Base-by-base conservation (phyloP, 2,329 filamentous ascomycete species). In the Drechslerella dactyloides region DNA sequence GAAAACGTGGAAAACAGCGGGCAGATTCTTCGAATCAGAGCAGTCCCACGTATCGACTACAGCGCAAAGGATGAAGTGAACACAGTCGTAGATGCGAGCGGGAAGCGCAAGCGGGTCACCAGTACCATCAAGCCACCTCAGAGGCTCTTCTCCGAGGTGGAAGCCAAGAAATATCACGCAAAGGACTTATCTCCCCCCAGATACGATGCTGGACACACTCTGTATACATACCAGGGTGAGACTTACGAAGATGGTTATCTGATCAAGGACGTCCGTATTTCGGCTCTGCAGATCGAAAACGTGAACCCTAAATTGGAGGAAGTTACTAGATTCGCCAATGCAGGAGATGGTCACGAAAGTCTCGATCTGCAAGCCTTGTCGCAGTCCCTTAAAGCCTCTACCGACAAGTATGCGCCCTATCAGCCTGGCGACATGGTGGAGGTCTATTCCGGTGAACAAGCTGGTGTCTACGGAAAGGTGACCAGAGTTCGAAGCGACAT, bases 341-440 rank as follows among this genome's bases (percentile, higher is more conserved):
- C 68, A 17, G 93, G 96, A 74, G 94, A 97, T 78, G 94, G 94
- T 17, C 93, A 91, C 0, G 92, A 96, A 76, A 96, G 96, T 74
- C 85, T 99, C 37, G 94, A 99, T 81, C 85, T 99, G 48, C 90
- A 93, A 77, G 92, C 93, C 0, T 84, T 99, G 59, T 92, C 93
- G 7, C 90, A 92, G 54, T 96, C 91, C 75, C 83, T 97, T 60
- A 96, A 96, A 78, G 90, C 87, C 75, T 90, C 90, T 69, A 87
- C 88, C 7, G 89, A 90, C 73, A 73, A 73, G 33, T 73, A 65
- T 42, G 89, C 93, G 35, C 89, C 90, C 2, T 99, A 96, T 77
- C 85, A 96, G 3, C 90, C 93, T 1, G 96, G 96, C 35, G 94
- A 99, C 79, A 87, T 93, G n/a, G 93, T 99, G 21, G 93, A 97